Conservation (phyloP, 768 basidiomycete species). For the Baorangia bicolor region DNA sequence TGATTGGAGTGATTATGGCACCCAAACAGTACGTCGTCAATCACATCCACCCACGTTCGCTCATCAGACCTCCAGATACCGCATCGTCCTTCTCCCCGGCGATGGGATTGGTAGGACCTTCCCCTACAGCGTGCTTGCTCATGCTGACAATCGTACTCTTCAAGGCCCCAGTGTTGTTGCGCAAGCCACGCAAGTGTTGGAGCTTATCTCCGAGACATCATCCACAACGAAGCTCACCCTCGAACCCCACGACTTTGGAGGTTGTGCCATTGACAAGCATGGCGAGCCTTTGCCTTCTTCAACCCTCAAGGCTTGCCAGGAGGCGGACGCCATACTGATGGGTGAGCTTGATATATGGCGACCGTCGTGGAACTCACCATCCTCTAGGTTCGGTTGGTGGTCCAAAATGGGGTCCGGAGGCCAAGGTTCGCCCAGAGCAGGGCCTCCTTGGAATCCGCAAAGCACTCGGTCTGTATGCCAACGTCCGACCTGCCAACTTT, state of each 20-base stretch:
- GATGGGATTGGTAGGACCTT: constrained; percentile 85
- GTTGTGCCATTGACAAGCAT: constrained; percentile 84
- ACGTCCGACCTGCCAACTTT: constrained; percentile 96
- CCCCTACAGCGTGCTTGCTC: not conserved
- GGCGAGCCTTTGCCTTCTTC: constrained; percentile 84
- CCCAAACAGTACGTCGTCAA: constrained; percentile 42
- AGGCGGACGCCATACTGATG: constrained; percentile 94
- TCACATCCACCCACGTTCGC: not conserved
- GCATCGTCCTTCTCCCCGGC: constrained; percentile 87
- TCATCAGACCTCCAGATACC: constrained; percentile 54
- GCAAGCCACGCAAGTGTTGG: constrained; percentile 82
- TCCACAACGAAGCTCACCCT: constrained; percentile 70
- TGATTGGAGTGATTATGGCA: constrained; percentile 33
- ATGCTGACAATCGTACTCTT: not conserved
- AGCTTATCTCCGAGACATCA: constrained; percentile 63
- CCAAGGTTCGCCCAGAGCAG: constrained; percentile 87
- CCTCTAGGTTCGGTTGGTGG: constrained; percentile 91
- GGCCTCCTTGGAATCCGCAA: constrained; percentile 90
- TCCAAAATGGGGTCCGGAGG: constrained; percentile 96
- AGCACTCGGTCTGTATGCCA: constrained; percentile 92
- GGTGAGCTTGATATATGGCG: constrained; percentile 49
- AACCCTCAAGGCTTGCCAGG: constrained; percentile 85
- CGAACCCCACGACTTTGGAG: constrained; percentile 81
- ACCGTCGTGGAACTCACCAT: not conserved
- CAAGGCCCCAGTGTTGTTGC: constrained; percentile 87